A percentile compares a stretch with the other conserved stretches of the same genome.
phyloP scores from a whole-genome alignment of 2,329 filamentous ascomycete species.

The Cercospora sp. region DNA sequence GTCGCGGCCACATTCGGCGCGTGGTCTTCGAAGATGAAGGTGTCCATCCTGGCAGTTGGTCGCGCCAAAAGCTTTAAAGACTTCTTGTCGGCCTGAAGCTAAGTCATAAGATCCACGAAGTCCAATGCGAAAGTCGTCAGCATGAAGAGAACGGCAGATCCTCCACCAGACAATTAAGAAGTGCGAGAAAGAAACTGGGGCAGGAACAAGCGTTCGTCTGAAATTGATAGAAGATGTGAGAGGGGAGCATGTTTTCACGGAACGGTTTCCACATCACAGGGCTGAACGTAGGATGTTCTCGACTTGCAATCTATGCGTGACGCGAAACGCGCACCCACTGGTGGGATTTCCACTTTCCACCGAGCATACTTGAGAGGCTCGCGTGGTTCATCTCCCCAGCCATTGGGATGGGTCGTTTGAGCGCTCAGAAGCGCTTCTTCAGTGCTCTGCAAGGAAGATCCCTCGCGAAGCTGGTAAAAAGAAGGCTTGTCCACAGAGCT shows the following conservation, averaged over 20 bases:
- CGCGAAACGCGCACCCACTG: neutral
- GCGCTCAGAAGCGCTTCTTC: neutral
- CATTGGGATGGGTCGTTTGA: neutral
- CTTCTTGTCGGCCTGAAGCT: neutral
- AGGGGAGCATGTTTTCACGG: neutral
- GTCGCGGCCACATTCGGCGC: constrained; percentile 29
- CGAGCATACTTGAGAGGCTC: neutral
- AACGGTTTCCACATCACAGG: neutral
- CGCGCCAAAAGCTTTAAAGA: neutral
- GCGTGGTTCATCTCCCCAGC: constrained; percentile 4
- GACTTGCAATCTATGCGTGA: constrained; percentile 7
- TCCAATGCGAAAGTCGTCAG: neutral
- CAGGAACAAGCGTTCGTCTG: constrained; percentile 10
- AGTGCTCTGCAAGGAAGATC: neutral
- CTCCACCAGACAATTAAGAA: neutral
- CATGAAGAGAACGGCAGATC: neutral
- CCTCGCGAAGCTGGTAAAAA: neutral
- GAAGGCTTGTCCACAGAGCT: neutral
- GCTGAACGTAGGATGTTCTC: constrained; percentile 6
- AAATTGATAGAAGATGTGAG: neutral
- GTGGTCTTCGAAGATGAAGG: constrained; percentile 26
- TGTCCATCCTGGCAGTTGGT: constrained; percentile 1
- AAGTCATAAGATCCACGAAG: neutral
- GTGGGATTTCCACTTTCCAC: constrained; percentile 1
- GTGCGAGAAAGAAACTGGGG: neutral